Evolutionary conservation across 768 basidiomycete genomes (phyloP).

Genomic region (Neoboletus brunneissimus): DNA sequence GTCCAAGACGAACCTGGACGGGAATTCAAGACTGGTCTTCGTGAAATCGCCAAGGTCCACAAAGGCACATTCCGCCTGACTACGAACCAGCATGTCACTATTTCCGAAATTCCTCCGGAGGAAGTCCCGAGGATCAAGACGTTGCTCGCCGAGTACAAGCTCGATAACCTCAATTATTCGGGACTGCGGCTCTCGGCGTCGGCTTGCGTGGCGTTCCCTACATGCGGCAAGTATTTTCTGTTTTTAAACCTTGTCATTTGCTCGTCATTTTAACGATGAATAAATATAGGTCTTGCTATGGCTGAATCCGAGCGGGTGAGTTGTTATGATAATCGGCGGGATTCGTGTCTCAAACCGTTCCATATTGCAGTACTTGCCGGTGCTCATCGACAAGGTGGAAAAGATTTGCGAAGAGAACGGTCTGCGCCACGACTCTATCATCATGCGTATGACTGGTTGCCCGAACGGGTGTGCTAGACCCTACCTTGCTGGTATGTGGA

Average conservation of each 20-base stretch:
- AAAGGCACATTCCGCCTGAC: conserved; percentile 93
- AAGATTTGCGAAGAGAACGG: conserved; percentile 92
- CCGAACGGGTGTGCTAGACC: conserved; percentile 93
- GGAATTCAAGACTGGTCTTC: conserved; percentile 89
- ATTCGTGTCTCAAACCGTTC: conserved; percentile 36
- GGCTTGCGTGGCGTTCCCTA: conserved; percentile 97
- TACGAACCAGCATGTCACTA: conserved; percentile 89
- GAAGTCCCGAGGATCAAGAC: conserved; percentile 76
- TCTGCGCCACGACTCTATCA: conserved; percentile 88
- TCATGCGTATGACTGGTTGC: conserved; percentile 99
- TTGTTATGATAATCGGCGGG: background rate
- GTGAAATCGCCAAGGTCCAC: conserved; percentile 91
- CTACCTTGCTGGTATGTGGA: conserved; percentile 73
- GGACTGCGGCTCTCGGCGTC: conserved; percentile 85
- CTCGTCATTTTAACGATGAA: background rate
- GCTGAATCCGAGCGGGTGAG: conserved; percentile 71
- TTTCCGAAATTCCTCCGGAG: conserved; percentile 75
- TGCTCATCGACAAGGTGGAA: conserved; percentile 93
- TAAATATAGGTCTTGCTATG: conserved; percentile 60
- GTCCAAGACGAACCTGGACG: conserved; percentile 90
- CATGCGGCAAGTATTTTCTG: conserved; percentile 57
- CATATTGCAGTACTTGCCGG: conserved; percentile 72
- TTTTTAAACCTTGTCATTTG: background rate
- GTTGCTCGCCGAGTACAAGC: conserved; percentile 78
- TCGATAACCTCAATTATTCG: conserved; percentile 80